Percentiles rank a stretch among this genome's conserved stretches.
Conservation (phyloP, 208 protist species). For the Naegleria fowleri region DNA sequence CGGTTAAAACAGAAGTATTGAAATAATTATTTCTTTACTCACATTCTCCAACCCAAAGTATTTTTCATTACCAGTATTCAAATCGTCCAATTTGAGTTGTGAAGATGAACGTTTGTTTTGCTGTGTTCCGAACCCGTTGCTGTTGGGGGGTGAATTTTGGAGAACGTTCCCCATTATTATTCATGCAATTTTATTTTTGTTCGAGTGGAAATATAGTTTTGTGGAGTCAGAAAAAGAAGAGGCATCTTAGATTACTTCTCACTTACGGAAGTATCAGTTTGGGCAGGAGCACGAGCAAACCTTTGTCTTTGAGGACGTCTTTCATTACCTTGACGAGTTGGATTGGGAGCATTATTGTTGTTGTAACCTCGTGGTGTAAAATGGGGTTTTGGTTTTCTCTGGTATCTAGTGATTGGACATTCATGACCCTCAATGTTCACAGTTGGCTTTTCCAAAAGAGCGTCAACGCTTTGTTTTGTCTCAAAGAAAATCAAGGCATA, state of each 20-base stretch:
- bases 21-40: neutral
- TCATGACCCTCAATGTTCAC: neutral
- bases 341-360: neutral
- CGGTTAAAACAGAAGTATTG: neutral
- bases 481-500: constrained; percentile 21
- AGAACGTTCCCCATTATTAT: too few species aligned
- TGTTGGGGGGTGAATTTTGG: too few species aligned
- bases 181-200: too few species aligned
- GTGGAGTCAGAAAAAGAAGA: too few species aligned
- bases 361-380: neutral
- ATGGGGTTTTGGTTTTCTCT: neutral
- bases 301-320: neutral
- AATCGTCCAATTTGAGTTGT: too few species aligned
- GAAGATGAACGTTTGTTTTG: too few species aligned
- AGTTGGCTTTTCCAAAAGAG: neutral
- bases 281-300: neutral
- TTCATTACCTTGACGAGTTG: too few species aligned
- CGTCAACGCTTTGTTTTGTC: neutral
- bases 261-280: too few species aligned
- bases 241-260: too few species aligned
- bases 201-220: too few species aligned
- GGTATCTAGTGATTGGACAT: neutral
- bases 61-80: neutral
- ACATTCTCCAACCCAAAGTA: constrained; percentile 20
- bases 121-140: too few species aligned